Base-by-base conservation (phyloP, 495 filamentous ascomycete genomes). In the Lichina pygmaea region DNA sequence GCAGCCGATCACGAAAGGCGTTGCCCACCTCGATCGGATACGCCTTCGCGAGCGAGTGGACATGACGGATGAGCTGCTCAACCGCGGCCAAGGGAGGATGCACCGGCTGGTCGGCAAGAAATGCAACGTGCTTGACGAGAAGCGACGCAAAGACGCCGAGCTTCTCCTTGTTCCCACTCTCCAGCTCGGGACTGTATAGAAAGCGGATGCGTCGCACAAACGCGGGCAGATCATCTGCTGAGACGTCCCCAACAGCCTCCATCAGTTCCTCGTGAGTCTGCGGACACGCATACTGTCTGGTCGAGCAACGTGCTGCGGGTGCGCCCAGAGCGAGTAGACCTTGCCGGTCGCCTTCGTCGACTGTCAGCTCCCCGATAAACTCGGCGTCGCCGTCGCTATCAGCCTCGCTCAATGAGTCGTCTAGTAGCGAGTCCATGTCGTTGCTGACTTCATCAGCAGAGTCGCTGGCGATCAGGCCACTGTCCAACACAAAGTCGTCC, bases 401-500 rank as follows among this genome's bases (percentile, higher is more conserved):
- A 24, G 24, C 4, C 24, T 24, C 2, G 24, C 24, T 24, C 24
- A 24, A 4, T 24, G 24, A 24, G 4, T 24, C 24, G 24, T 24
- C 24, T 24, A 4, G 24, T 24, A 24, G 24, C 7, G 43, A 43
- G 33, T 71, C 67, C 24, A 70, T 66, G 31, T 73, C 69, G 9
- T 65, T 66, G 40, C 67, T 67, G n/a, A 55, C 67, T 13, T 64
- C 62, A 44, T 64, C 70, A 46, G 73, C 68, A 10, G 75, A 77
- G 33, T 66, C 76, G 46, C 67, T 76, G 0, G 73, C 72, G 42
- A 93, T 68, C 1, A 93, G 67, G 44, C 93, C 76, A 46, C 89
- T 81, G 48, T 93, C 86, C 46, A 93, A 76, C 8, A 82, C 46
- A 51, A 94, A 94, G 48, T 93, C 81, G 54, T 93, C 86, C 55